Percentiles rank a stretch among this genome's conserved stretches.
phyloP scores from a whole-genome alignment of 192 early-diverging fungal genomes.

The Coemansia sp. region DNA sequence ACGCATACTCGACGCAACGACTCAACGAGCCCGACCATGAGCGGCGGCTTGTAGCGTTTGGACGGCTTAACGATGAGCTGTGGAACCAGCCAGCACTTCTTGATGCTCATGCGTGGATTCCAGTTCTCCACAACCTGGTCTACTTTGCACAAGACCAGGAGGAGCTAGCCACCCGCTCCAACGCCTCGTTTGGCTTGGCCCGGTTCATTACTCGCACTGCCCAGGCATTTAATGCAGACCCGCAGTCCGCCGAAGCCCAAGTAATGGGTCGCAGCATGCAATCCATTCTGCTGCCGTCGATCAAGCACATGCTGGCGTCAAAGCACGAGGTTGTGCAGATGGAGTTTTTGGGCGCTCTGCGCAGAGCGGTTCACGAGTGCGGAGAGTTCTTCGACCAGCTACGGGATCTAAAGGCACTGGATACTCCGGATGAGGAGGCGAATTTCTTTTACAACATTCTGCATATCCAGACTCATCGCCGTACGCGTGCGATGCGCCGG shows the following conservation, averaged over 20 bases:
- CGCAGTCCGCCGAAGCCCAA: constrained; percentile 14
- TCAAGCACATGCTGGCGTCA: constrained; percentile 36
- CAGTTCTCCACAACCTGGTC: constrained; percentile 85
- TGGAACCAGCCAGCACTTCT: constrained; percentile 57
- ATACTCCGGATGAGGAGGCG: constrained; percentile 61
- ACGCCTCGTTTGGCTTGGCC: constrained; percentile 70
- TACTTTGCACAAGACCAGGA: constrained; percentile 78
- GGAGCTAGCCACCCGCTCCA: constrained; percentile 86
- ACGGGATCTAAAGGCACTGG: constrained; percentile 38
- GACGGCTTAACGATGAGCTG: constrained; percentile 65
- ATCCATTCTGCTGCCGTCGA: constrained; percentile 33
- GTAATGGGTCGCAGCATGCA: constrained; percentile 19
- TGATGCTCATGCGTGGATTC: constrained; percentile 77
- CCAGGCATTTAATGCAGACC: constrained; percentile 15
- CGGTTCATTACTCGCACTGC: constrained; percentile 66
- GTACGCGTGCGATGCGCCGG: constrained; percentile 76
- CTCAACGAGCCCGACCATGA: constrained; percentile 91
- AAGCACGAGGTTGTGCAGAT: constrained; percentile 30
- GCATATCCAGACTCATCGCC: constrained; percentile 94
- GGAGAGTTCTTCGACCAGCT: constrained; percentile 39
- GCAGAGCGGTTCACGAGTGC: constrained; percentile 36
- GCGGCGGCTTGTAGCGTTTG: constrained; percentile 74
- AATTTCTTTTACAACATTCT: constrained; percentile 95
- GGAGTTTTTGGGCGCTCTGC: constrained; percentile 41
- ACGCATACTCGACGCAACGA: constrained; percentile 69